Conservation (phyloP, 2,329 filamentous ascomycete genomes). For the Bipolaris victoriae region DNA sequence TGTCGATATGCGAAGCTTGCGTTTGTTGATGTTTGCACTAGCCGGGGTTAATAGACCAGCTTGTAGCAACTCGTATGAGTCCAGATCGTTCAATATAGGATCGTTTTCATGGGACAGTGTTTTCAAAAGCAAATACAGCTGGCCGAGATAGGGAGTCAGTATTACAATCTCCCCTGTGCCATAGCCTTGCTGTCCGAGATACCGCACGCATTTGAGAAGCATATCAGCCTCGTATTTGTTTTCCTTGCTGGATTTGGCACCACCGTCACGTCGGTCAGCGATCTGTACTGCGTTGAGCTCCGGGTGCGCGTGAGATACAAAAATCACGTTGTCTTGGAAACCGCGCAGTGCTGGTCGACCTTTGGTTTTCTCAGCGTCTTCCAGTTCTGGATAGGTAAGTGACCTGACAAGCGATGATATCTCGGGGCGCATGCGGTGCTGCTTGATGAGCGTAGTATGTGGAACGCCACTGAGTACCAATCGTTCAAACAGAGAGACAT, state of each 20-base stretch:
- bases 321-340: constrained; percentile 65
- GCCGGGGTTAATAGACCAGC: constrained; percentile 67
- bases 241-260: constrained; percentile 60
- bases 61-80: constrained; percentile 66
- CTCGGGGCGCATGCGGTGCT: constrained; percentile 73
- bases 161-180: constrained; percentile 69
- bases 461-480: constrained; percentile 63
- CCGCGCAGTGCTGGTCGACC: constrained; percentile 60
- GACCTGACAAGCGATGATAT: constrained; percentile 65
- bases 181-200: constrained; percentile 75
- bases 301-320: constrained; percentile 66
- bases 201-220: constrained; percentile 68
- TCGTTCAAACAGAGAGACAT: constrained; percentile 72
- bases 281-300: constrained; percentile 58
- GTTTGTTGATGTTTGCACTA: constrained; percentile 59
- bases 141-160: constrained; percentile 74
- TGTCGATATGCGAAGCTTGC: constrained; percentile 67
- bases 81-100: constrained; percentile 71
- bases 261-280: constrained; percentile 59
- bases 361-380: constrained; percentile 60
- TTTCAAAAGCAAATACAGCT: constrained; percentile 64
- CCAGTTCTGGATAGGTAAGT: constrained; percentile 67
- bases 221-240: constrained; percentile 72
- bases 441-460: constrained; percentile 62
- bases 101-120: constrained; percentile 64